These are phyloP conservation scores for Lolium rigidum DNA, from an alignment of 176 grass and related monocot species.

Conservation along the genomic window DNA sequence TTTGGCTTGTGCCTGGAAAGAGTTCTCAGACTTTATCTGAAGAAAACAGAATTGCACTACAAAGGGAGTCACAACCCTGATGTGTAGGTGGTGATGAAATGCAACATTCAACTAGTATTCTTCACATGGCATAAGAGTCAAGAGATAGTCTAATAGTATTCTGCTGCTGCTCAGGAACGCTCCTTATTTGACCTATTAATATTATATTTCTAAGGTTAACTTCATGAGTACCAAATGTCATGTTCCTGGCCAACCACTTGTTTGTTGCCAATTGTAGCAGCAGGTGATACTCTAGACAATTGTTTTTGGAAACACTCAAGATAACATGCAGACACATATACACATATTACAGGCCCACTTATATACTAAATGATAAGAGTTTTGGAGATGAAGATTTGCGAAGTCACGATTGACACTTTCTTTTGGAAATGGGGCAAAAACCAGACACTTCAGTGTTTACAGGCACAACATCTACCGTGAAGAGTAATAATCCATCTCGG, in stretches of 20 bases:
- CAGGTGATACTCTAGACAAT: constrained; percentile 16
- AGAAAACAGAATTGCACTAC: neutral
- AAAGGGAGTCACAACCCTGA: neutral
- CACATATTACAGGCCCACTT: neutral
- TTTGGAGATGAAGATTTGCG: too few species aligned
- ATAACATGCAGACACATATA: neutral
- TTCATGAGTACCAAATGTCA: constrained; percentile 45
- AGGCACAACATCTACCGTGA: too few species aligned
- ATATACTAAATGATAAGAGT: too few species aligned
- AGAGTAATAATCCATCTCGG: too few species aligned
- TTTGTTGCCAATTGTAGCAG: constrained; percentile 25
- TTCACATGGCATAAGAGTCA: constrained; percentile 22
- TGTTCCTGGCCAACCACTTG: constrained; percentile 48
- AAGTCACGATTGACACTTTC: too few species aligned
- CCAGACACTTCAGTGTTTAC: too few species aligned
- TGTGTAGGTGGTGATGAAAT: constrained; percentile 17
- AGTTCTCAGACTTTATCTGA: constrained; percentile 21
- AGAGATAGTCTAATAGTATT: constrained; percentile 20
- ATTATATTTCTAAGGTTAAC: constrained; percentile 17
- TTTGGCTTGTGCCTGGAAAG: neutral
- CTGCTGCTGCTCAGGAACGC: constrained; percentile 7
- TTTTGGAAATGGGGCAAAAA: too few species aligned
- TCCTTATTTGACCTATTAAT: constrained; percentile 26
- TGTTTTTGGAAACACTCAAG: constrained; percentile 7
- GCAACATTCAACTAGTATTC: constrained; percentile 36